These are phyloP conservation scores for Suillus subluteus DNA, from an alignment of 768 basidiomycete genomes.

Conservation along the genomic window DNA sequence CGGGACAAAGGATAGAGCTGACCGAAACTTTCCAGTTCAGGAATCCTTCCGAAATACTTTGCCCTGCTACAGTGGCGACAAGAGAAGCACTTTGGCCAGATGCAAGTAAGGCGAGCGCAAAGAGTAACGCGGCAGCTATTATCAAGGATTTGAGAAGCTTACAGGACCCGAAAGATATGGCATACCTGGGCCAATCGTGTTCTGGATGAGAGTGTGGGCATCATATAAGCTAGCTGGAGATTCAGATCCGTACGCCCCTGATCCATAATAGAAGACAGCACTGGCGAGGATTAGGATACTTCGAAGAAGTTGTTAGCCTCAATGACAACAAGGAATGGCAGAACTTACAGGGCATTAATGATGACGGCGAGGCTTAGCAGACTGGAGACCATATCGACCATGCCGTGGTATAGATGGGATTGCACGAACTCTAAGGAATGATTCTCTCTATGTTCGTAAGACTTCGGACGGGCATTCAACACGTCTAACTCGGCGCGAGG, in stretches of 20 bases:
- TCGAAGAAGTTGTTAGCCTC: constrained; percentile 7
- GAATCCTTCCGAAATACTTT: constrained; percentile 90
- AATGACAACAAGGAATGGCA: background rate
- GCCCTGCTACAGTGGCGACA: constrained; percentile 88
- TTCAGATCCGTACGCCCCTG: constrained; percentile 41
- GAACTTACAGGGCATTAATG: constrained; percentile 78
- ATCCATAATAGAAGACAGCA: constrained; percentile 75
- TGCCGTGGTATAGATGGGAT: constrained; percentile 67
- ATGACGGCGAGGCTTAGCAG: constrained; percentile 85
- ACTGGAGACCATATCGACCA: constrained; percentile 66
- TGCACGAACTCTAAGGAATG: constrained; percentile 56
- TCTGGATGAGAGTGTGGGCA: constrained; percentile 75
- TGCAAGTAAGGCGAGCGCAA: constrained; percentile 83
- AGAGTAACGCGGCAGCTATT: constrained; percentile 80
- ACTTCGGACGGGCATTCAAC: constrained; percentile 35
- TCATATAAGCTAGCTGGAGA: constrained; percentile 79
- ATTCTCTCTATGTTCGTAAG: constrained; percentile 60
- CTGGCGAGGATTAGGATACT: constrained; percentile 84
- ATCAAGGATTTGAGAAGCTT: constrained; percentile 10
- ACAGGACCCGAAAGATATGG: background rate
- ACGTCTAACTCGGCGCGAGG: constrained; percentile 24
- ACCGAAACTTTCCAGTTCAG: constrained; percentile 85
- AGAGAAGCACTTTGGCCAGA: constrained; percentile 90
- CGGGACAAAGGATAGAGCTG: constrained; percentile 18
- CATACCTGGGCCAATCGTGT: constrained; percentile 68